Base-by-base conservation (phyloP, 768 basidiomycete genomes). In the Gymnopilus junonius region DNA sequence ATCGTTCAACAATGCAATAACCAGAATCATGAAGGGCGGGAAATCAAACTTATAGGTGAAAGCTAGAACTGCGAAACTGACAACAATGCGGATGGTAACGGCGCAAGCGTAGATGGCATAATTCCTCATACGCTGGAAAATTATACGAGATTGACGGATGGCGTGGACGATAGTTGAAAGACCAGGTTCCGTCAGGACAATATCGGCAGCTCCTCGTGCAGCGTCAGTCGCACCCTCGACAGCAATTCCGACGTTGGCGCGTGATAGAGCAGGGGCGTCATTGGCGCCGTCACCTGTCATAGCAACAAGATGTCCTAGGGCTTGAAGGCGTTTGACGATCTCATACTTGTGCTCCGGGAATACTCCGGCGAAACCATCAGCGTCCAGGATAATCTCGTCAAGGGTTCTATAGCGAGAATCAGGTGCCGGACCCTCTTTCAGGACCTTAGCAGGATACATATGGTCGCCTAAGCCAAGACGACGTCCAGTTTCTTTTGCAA, bases 251-350 rank as follows among this genome's bases (percentile, higher is more conserved):
- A 99, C 97, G 77, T 99, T 99, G 77, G 96, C 97, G 73, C 96
- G 94, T 63, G 96, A 97, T 39, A 99, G 86, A 73, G 97, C 97
- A 51, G 97, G 97, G 58, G 97, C 97, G 69, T 99, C 96, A 75
- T 98, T 99, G 71, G 97, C 97, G 86, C 97, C 97, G 72, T 98
- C 97, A 85, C 97, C 97, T 75, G 97, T 99, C 97, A 99, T 99
- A 63, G 97, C 97, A 76, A 93, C 94, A 63, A 97, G 80, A 78
- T 97, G 95, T 56, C 95, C 97, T 64, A 98, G 89, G 74, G 87
- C 93, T 76, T 99, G 97, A 56, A 99, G 89, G 69, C 96, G 94
- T 83, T 98, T 98, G 82, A 99, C 97, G 65, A 99, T 99, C 79
- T 99, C 97, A 74, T 97, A 99, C 86, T 98, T 98, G 93, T 97